Evolutionary conservation across 768 basidiomycete genomes (phyloP).

Genomic region (Lactarius tabidus): DNA sequence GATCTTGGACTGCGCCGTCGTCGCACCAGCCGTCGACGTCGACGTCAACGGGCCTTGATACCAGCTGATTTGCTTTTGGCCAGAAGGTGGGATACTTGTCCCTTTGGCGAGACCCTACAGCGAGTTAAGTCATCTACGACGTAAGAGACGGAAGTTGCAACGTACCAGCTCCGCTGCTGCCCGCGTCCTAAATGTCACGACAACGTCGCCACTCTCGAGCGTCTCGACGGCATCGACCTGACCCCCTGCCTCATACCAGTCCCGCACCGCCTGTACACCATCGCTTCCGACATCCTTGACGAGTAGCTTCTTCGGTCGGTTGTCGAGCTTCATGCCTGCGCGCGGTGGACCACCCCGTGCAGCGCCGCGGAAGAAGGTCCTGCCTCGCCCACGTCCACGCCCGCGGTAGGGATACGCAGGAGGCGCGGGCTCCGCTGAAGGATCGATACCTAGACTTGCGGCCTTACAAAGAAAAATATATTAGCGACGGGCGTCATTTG

Average conservation of each 20-base stretch:
- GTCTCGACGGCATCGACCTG: constrained; percentile 64
- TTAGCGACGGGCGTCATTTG: not conserved
- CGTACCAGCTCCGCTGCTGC: constrained; percentile 72
- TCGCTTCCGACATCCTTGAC: constrained; percentile 62
- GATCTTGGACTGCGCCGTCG: constrained; percentile 31
- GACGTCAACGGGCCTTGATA: constrained; percentile 37
- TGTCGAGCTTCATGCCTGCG: constrained; percentile 84
- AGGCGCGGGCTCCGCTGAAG: constrained; percentile 37
- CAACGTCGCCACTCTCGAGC: constrained; percentile 50
- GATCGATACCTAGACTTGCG: constrained; percentile 61
- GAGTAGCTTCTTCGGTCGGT: constrained; percentile 76
- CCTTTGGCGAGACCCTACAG: constrained; percentile 70
- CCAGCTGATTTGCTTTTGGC: constrained; percentile 66
- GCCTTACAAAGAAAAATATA: constrained; percentile 42
- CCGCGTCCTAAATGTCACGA: constrained; percentile 70
- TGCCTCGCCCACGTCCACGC: constrained; percentile 60
- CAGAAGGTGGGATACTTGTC: constrained; percentile 57
- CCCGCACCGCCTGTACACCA: constrained; percentile 57
- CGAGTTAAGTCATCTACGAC: not conserved
- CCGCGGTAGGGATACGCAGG: constrained; percentile 47
- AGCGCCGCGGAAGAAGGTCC: constrained; percentile 57
- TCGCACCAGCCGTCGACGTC: constrained; percentile 23
- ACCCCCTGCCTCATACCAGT: constrained; percentile 82
- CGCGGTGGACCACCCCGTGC: constrained; percentile 65
- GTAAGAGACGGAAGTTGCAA: constrained; percentile 14